Base-by-base conservation (phyloP, 208 protist genomes). In the Crithidia brevicula region DNA sequence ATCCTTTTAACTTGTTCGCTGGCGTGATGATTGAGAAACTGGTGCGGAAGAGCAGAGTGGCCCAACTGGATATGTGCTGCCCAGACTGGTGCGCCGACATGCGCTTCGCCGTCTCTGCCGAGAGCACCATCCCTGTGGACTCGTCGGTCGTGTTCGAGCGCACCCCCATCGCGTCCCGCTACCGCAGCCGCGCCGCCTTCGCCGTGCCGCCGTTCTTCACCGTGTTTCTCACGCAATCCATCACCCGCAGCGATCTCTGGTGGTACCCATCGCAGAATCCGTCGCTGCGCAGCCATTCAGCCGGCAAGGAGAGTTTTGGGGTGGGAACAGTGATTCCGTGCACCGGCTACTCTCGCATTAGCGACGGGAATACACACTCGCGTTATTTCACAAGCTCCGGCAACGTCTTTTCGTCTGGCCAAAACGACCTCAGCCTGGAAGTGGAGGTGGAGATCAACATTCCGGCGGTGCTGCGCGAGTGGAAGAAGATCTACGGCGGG, bases 381-480 rank as follows among this genome's bases (percentile, higher is more conserved):
- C n/a, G n/a, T n/a, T n/a, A n/a, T 20, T 10, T 50, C 45, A 22
- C 7, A 42, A 42, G n/a, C n/a, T 7, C 36, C 36, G 15, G 15
- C 36, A 40, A 40, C 36, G 15, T 13, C 10, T 40, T 13, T 40
- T 7, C 36, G 36, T 7, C 36, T 13, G 36, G 15, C 15, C 36
- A 7, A 40, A 13, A 13, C 8, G 10, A 40, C 10, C 10, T 13
- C 34, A 31, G 15, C n/a, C 30, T 36, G 6, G 70, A 74, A 4
- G 72, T 93, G 8, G 88, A 94, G 66, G 46, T 92, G 51, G 85
- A 94, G 77, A 56, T 94, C 9, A 53, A 89, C 50, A 33, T 94
- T 15, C 71, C 50, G 11, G 53, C 34, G 30, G 28, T 94, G 38
- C 56, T 86, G 43, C 66, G 67, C 30, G 79, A 53, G 60, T 88